Evolutionary conservation across 1,139 yeast species (phyloP), one percentile per base, ranked within the genome.

Genomic region (Sugiyamaella pinicola): DNA sequence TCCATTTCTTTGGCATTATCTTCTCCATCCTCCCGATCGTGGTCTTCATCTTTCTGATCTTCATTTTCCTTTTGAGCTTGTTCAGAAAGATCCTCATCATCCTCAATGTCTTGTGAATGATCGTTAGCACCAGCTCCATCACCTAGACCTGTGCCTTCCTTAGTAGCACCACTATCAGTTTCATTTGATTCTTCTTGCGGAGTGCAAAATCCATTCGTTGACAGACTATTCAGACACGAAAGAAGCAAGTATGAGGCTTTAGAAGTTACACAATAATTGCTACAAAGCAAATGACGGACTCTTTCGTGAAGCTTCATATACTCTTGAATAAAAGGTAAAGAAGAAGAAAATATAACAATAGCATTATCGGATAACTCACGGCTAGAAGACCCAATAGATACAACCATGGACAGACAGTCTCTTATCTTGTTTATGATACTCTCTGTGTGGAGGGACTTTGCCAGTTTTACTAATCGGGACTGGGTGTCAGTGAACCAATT

Each of bases 81-180:
- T 66, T 93, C 98, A 7, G 84, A 76, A 52, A 91, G 76, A 68
- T 93, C 97, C 61, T 91, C 98, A 61, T 93, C 97, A 50, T 91
- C 96, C 57, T 86, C 96, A 52, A 86, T 87, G 66, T 90, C 96
- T 47, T 90, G 85, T 0, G 95, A 82, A 63, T 85, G 84, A 62
- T 83, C 83, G 33, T 82, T 79, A 3, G 87, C 96, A 58, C 96
- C 98, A 57, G 86, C 90, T 19, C 98, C 99, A 67, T 93, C 98
- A 47, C 99, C 99, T 38, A 93, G 75, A 9, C 99, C 99, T n/a
- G 96, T 88, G 50, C 99, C 99, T 49, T 85, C 79, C 35, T 68
- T 61, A 18, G 68, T 66, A 4, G 69, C 65, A 19, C 75, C 88
- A 34, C 65, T 84, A 63, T 62, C 70, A 10, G 86, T 83, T 46